These are phyloP conservation scores for Heterobasidion parviporum DNA, from an alignment of 1,284 basidiomycete species.

Conservation along the genomic window DNA sequence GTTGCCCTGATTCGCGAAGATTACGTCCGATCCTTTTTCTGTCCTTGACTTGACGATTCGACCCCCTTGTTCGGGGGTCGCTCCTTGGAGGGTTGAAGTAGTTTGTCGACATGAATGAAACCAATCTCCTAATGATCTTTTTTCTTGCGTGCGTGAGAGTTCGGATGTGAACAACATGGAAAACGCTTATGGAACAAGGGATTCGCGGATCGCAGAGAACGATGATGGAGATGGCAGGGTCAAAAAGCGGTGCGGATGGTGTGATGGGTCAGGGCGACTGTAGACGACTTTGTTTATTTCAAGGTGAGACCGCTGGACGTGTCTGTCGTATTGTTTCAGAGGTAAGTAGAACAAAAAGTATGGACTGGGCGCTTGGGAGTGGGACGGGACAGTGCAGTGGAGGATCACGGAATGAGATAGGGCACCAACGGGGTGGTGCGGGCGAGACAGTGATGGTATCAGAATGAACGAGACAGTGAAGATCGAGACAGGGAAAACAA, in stretches of 20 bases:
- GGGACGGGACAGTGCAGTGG: not conserved
- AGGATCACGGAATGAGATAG: not conserved
- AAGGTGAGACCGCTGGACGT: no score
- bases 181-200: no score
- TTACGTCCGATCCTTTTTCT: conserved; percentile 2
- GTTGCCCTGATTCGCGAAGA: not conserved
- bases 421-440: not conserved
- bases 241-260: no score
- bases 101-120: conserved; percentile 1
- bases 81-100: conserved; percentile 3
- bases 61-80: not conserved
- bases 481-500: not conserved
- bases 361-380: not conserved
- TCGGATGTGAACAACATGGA: not conserved
- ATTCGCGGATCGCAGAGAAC: no score
- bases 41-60: not conserved
- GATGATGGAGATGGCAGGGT: no score
- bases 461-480: not conserved
- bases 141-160: not conserved
- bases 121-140: conserved; percentile 1
- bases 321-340: no score
- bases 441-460: not conserved
- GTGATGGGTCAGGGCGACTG: no score
- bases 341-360: no score
- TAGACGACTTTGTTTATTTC: no score